Evolutionary conservation across 73 alveolate species (phyloP), one percentile per base, ranked within the genome.

Genomic region (Effrenium voratum): DNA sequence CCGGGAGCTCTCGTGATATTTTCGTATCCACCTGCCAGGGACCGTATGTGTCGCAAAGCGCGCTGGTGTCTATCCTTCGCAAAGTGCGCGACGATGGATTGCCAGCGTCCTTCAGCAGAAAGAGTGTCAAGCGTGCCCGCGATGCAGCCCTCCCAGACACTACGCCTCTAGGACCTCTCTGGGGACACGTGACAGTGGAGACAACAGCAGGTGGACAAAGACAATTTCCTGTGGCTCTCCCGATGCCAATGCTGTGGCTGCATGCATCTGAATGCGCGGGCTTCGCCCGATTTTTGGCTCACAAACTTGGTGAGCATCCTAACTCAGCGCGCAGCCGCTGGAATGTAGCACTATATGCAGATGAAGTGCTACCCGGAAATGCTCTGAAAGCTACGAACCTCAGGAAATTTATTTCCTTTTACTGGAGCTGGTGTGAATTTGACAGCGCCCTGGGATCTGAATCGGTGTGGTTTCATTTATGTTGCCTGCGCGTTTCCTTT

Each of bases 41-140:
- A 1, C 44, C 88, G 44, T 77, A 77, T 45, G 88, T 77, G 57
- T 16, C 41, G 26, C 88, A 77, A 30, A 77, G 88, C 44, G 88
- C 63, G 16, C 44, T 77, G 60, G 88, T 60, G 0, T 57, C 88
- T 12, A 43, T 77, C 66, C 63, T 77, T 41, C 40, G 44, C 40
- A 22, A 40, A 4, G 38, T 77, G 13, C 40, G 44, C 41, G 88
- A 77, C 41, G 19, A 77, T 44, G 88, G 88, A 28, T 32, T 77
- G 38, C 88, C 88, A 41, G 41, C 28, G 41, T 15, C 30, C 10
- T 15, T 40, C 43, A 77, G 88, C 60, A 12, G 88, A 15, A 15
- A 57, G 26, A 15, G 44, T 19, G 44, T 77, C 57, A 77, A 77
- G 28, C 57, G 88, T 0, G 60, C 57, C 3, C 8, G 88, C 38